Evolutionary conservation across 208 protist species (phyloP), one percentile per base, ranked within the genome.

Genomic region (Naegleria fowleri): DNA sequence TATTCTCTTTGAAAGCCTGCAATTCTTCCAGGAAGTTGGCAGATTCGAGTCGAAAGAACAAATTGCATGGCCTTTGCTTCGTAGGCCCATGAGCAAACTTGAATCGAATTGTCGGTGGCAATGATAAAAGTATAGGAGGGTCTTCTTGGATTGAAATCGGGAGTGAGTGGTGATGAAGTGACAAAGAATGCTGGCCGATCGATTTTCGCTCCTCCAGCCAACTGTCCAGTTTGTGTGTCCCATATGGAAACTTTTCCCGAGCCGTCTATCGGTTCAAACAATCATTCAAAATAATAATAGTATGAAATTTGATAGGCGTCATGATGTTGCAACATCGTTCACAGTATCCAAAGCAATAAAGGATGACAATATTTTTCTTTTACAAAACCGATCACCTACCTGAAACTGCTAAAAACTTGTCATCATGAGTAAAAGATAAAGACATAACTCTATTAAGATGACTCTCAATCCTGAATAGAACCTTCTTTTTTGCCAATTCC

Each of bases 381-480:
- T n/a, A n/a, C n/a, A n/a, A n/a, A n/a, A n/a, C n/a, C n/a, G n/a
- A n/a, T n/a, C n/a, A 67, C 55, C 16, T 40, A 29, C 92, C 92
- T n/a, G 90, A 79, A 25, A 39, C 25, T 5, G 90, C 43, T 36
- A 93, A 7, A 38, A 92, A 93, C 52, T 52, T 36, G 5, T 92
- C 91, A 59, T 93, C 92, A 19, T 90, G 86, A 51, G 79, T 90
- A 79, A 93, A 92, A n/a, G 22, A 58, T n/a, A 93, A 13, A 19
- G 90, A 67, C 9, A 76, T 33, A 19, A 93, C 39, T 88, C 19
- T 1, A 83, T 92, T 83, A n/a, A 48, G 39, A 91, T 84, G 91
- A 55, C 19, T 38, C 39, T 90, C 58, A 41, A 93, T 36, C 16
- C 41, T 39, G 19, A 55, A 85, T 36, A 40, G 5, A 19, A 51